phyloP scores from a whole-genome alignment of 2,329 filamentous ascomycete genomes.

The Epichloe bromicola region DNA sequence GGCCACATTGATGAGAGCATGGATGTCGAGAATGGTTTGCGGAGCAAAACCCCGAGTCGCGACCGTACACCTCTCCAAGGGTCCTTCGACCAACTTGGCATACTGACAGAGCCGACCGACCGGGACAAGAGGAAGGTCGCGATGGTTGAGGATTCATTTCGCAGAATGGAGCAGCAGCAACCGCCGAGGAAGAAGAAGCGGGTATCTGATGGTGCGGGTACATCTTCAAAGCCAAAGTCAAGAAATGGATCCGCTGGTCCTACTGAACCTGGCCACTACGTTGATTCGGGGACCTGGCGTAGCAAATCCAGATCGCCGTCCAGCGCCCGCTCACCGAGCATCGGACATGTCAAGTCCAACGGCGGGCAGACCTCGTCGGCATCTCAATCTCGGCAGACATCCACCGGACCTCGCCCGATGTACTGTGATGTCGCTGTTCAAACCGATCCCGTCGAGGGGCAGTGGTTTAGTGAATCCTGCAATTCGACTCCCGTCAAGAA shows the following conservation, averaged over 20 bases:
- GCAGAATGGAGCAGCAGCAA: conserved; percentile 46
- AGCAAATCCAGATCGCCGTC: conserved; percentile 41
- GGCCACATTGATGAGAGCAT: conserved; percentile 40
- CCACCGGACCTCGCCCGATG: conserved; percentile 24
- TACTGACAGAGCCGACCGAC: conserved; percentile 51
- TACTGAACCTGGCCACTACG: conserved; percentile 28
- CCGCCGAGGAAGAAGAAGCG: conserved; percentile 50
- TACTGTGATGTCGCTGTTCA: conserved; percentile 41
- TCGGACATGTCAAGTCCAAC: conserved; percentile 14
- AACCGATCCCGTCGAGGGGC: conserved; percentile 40
- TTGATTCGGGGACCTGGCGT: conserved; percentile 39
- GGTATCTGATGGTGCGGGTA: conserved; percentile 37
- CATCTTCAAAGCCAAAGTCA: conserved; percentile 26
- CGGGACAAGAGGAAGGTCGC: conserved; percentile 55
- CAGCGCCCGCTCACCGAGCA: conserved; percentile 26
- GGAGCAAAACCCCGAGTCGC: conserved; percentile 53
- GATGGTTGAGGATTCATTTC: conserved; percentile 51
- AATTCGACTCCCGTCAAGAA: conserved; percentile 28
- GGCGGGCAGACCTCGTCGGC: conserved; percentile 17
- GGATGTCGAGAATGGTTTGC: conserved; percentile 38
- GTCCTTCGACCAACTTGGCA: conserved; percentile 44
- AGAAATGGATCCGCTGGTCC: conserved; percentile 24
- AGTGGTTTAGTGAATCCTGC: conserved; percentile 34
- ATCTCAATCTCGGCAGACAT: conserved; percentile 23
- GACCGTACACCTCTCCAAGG: conserved; percentile 52